Base-by-base conservation (phyloP, 257 asterid species). In the Solanum commersonii region DNA sequence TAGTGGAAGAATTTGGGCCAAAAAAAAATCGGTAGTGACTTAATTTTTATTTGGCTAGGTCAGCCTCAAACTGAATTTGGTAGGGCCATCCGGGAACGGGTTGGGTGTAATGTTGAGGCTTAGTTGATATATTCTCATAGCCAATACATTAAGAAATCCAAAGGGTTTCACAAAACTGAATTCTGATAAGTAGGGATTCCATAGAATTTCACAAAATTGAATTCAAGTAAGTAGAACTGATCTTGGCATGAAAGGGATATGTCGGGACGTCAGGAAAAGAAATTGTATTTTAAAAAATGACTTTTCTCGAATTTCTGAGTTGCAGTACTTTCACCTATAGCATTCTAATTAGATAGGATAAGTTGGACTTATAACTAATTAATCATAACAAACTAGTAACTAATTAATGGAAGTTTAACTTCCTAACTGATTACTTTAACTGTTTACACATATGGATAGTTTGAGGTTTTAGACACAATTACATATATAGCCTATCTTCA, bases 11-110 rank as follows among this genome's bases (percentile, higher is more conserved):
- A 56, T 56, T 56, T 56, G 7, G 2, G 65, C n/a, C 4, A 56
- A 16, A 18, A 49, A 6, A 52, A 0, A 0, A 2, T 6, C 23
- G 4, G 0, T 52, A 52, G 65, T 18, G n/a, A 56, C 23, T 52
- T 52, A 4, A 15, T 2, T 52, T 52, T 16, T 56, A 6, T 46
- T 56, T 56, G 4, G 10, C n/a, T 56, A 56, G 10, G n/a, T 6
- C 4, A 56, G 65, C 10, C n/a, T 56, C 10, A 56, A 16, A 56
- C 2, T 2, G 0, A 56, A 56, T 56, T 18, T 18, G n/a, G 10
- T 56, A 56, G n/a, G 10, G 65, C 10, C 10, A 56, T 56, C 4
- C n/a, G 10, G 4, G 1, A 56, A 18, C 0, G 1, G n/a, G 2
- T 18, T 6, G 10, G 65, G 65, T 56, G 65, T 56, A 52, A 56